These are phyloP conservation scores for Ceratocystis smalleyi DNA, from an alignment of 2,329 filamentous ascomycete genomes.

Conservation along the genomic window DNA sequence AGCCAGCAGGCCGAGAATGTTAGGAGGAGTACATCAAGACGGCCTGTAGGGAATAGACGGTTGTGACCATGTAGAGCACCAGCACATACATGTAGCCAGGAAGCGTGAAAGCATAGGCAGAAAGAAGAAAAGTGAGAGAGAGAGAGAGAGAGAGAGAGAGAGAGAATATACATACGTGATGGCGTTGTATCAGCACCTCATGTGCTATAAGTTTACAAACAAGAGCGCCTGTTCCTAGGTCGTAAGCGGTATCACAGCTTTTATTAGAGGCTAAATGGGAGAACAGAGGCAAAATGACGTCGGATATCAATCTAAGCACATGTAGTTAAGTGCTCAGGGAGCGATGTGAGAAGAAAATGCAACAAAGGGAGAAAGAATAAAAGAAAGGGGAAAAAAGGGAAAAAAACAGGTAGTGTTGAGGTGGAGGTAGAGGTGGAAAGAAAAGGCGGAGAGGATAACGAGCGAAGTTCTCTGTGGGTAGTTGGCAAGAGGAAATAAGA, in stretches of 20 bases:
- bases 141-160: neutral
- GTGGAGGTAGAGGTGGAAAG: neutral
- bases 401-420: neutral
- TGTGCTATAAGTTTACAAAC: neutral
- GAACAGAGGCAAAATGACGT: neutral
- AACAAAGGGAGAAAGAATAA: neutral
- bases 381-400: neutral
- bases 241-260: neutral
- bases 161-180: neutral
- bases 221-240: constrained; percentile 3
- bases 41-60: neutral
- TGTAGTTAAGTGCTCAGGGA: neutral
- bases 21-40: neutral
- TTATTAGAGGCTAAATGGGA: neutral
- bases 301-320: neutral
- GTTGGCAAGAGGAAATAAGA: neutral
- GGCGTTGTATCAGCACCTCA: neutral
- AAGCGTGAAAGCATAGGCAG: neutral
- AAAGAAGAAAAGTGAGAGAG: neutral
- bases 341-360: neutral
- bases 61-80: neutral
- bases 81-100: neutral
- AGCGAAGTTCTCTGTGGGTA: neutral
- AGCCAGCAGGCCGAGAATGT: neutral
- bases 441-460: neutral